These are phyloP conservation scores for Graphiopsis chlorocephala DNA, from an alignment of 2,329 filamentous ascomycete genomes.

Conservation along the genomic window DNA sequence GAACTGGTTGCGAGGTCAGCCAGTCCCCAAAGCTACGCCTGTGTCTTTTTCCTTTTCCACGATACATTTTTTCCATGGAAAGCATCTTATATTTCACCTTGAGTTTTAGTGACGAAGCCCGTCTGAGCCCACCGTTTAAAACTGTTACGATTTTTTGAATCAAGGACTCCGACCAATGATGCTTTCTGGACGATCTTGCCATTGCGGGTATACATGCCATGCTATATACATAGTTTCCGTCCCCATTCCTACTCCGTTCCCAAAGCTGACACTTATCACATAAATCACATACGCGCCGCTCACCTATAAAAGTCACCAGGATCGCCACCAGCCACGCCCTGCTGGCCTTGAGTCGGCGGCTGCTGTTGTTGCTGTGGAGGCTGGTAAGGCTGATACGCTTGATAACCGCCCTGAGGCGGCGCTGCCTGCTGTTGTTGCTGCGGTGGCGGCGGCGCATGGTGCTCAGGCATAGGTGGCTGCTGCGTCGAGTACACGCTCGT, in stretches of 20 bases:
- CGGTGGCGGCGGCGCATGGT: neutral
- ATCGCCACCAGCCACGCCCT: conserved; percentile 29
- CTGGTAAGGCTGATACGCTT: conserved; percentile 35
- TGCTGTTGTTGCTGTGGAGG: conserved; percentile 24
- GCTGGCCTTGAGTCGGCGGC: conserved; percentile 18
- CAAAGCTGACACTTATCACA: neutral
- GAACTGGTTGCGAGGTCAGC: neutral
- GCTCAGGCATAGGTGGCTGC: neutral
- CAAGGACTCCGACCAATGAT: neutral
- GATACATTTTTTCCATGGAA: neutral
- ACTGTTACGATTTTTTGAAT: neutral
- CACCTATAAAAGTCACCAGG: conserved; percentile 37
- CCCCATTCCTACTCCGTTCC: neutral
- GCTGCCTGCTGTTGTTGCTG: conserved; percentile 6
- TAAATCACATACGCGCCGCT: neutral
- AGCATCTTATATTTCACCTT: neutral
- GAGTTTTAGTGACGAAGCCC: neutral
- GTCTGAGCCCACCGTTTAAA: neutral
- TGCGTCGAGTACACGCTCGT: conserved; percentile 25
- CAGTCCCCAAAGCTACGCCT: neutral
- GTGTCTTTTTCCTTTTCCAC: neutral
- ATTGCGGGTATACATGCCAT: conserved; percentile 11
- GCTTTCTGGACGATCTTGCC: neutral
- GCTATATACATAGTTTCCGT: neutral
- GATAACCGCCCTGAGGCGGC: conserved; percentile 22